These are phyloP conservation scores for Kodamaea sp. DNA, from an alignment of 1,139 yeast genomes.

Conservation along the genomic window DNA sequence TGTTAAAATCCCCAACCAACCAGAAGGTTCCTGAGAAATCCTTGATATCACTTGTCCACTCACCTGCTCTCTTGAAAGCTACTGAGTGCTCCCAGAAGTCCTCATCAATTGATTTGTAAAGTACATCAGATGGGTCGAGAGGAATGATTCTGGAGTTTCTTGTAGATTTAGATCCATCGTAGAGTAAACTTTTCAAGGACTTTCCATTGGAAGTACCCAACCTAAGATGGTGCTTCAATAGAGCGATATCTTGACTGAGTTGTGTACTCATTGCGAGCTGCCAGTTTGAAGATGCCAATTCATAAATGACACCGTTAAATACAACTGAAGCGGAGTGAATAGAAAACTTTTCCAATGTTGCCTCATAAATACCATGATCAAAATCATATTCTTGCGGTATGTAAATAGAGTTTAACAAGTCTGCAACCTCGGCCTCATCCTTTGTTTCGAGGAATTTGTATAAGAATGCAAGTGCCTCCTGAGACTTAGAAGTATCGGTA, in stretches of 20 bases:
- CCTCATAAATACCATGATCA: conserved; percentile 13
- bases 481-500: conserved; percentile 28
- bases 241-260: conserved; percentile 36
- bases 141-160: conserved; percentile 41
- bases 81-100: conserved; percentile 28
- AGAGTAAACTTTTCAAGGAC: conserved; percentile 32
- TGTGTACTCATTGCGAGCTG: conserved; percentile 42
- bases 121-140: conserved; percentile 29
- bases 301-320: conserved; percentile 70
- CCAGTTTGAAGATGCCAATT: conserved; percentile 37
- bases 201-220: conserved; percentile 20
- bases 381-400: conserved; percentile 15
- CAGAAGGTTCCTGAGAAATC: conserved; percentile 43
- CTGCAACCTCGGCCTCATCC: conserved; percentile 26
- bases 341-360: conserved; percentile 31
- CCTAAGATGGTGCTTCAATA: conserved; percentile 26
- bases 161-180: conserved; percentile 31
- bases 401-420: conserved; percentile 25
- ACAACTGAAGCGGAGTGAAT: conserved; percentile 55
- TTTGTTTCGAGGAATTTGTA: conserved; percentile 37
- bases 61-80: conserved; percentile 12
- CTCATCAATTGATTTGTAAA: conserved; percentile 34
- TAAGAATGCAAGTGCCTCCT: conserved; percentile 44
- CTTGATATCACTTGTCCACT: neutral
- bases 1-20: conserved; percentile 57